A percentile compares a stretch with the other conserved stretches of the same genome.
Conservation (phyloP, 169 alveolate genomes). For the Plasmodium coatneyi region DNA sequence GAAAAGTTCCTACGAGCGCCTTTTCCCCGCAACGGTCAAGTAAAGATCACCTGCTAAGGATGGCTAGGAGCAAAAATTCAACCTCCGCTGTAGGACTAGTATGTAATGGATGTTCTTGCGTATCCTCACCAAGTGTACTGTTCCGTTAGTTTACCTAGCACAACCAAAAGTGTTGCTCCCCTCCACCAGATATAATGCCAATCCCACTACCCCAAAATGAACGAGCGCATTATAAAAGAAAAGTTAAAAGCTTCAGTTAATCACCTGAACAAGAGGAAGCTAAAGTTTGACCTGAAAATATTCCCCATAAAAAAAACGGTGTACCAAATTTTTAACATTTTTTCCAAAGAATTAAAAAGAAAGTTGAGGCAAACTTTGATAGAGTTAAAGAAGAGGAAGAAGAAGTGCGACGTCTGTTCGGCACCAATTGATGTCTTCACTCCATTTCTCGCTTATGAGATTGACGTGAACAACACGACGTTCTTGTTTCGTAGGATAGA, state of each 20-base stretch:
- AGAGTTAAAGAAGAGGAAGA: conserved; percentile 34
- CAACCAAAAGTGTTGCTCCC: background rate
- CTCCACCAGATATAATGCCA: background rate
- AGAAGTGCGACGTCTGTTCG: conserved; percentile 40
- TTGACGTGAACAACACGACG: conserved; percentile 37
- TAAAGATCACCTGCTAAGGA: background rate
- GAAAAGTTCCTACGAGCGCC: background rate
- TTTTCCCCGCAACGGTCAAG: background rate
- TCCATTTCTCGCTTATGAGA: conserved; percentile 38
- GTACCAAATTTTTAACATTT: conserved; percentile 50
- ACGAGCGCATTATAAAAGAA: conserved; percentile 48
- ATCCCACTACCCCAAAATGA: conserved; percentile 22
- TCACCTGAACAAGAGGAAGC: conserved; percentile 52
- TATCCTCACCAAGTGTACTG: background rate
- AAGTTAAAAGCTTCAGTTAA: conserved; percentile 24
- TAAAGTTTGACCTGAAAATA: conserved; percentile 31
- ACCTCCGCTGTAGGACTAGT: background rate
- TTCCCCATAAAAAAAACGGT: conserved; percentile 56
- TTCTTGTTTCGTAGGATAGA: conserved; percentile 40
- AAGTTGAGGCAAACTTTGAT: conserved; percentile 18
- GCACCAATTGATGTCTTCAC: conserved; percentile 15
- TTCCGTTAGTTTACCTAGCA: background rate
- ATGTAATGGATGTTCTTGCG: background rate
- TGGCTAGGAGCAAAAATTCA: background rate
- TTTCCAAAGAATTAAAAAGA: conserved; percentile 19